phyloP scores from a whole-genome alignment of 257 asterid genomes.

The Ehretia macrophylla region DNA sequence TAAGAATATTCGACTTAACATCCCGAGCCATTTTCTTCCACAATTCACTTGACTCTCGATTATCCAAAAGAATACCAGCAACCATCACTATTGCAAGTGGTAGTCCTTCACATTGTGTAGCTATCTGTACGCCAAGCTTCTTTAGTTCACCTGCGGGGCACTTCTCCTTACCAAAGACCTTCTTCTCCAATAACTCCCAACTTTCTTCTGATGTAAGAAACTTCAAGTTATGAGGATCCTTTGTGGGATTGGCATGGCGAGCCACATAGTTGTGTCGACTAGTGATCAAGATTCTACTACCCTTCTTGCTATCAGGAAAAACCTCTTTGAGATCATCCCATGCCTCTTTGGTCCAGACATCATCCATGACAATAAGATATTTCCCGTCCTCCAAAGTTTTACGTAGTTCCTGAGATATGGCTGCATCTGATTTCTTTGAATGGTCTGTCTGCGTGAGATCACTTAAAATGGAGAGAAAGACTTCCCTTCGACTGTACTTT shows the following conservation, averaged over 20 bases:
- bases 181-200: constrained; percentile 35
- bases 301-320: constrained; percentile 19
- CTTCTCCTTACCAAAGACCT: constrained; percentile 22
- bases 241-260: constrained; percentile 8
- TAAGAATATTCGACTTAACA: constrained; percentile 14
- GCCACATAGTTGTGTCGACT: constrained; percentile 34
- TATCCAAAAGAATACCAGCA: constrained; percentile 21
- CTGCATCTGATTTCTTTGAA: constrained; percentile 3
- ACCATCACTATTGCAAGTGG: constrained; percentile 39
- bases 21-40: constrained; percentile 25
- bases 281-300: constrained; percentile 41
- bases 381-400: constrained; percentile 11
- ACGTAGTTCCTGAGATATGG: constrained; percentile 3
- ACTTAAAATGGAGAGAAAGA: constrained; percentile 20
- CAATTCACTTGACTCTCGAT: constrained; percentile 7
- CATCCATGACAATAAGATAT: constrained; percentile 43
- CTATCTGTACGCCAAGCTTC: constrained; percentile 19
- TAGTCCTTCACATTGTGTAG: constrained; percentile 31
- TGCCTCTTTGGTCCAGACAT: constrained; percentile 36
- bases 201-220: constrained; percentile 24
- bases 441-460: constrained; percentile 8
- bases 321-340: constrained; percentile 25
- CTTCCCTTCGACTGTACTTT: constrained; percentile 19
- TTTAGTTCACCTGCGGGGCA: constrained; percentile 22
- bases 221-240: constrained; percentile 27